Conservation (phyloP, 164 flowering plant species). For the Liriodendron chinense region DNA sequence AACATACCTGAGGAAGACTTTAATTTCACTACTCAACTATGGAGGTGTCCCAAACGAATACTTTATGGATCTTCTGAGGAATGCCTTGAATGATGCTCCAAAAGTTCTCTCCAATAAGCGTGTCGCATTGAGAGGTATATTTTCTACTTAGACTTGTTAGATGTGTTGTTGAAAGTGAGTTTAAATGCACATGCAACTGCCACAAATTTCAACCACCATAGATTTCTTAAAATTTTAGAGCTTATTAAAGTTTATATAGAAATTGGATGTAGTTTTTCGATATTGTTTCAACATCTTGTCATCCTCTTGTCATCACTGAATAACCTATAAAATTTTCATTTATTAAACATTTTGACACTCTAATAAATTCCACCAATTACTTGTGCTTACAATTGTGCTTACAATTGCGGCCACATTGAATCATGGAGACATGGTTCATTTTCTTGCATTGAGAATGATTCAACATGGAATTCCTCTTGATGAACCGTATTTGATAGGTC, state of each 20-base stretch:
- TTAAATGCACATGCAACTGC: neutral
- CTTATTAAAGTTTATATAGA: too few relatives aligned
- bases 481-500: conserved; percentile 59
- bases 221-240: too few relatives aligned
- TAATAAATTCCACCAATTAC: neutral
- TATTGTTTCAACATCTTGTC: neutral
- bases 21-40: conserved; percentile 59
- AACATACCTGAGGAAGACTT: conserved; percentile 40
- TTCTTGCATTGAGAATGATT: conserved; percentile 49
- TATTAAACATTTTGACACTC: neutral
- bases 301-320: neutral
- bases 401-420: conserved; percentile 46
- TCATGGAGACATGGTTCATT: conserved; percentile 52
- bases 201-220: neutral
- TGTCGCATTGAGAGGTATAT: conserved; percentile 53
- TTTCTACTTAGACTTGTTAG: neutral
- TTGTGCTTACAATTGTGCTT: neutral
- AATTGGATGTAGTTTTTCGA: too few relatives aligned
- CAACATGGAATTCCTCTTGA: conserved; percentile 68
- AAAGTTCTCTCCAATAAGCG: conserved; percentile 33
- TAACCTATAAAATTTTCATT: too few relatives aligned
- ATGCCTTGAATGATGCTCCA: conserved; percentile 43
- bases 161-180: neutral
- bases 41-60: conserved; percentile 61
- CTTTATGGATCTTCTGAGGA: conserved; percentile 38